Evolutionary conservation across 768 basidiomycete genomes (phyloP), one percentile per base, ranked within the genome.

Genomic region (Boletus sp.): DNA sequence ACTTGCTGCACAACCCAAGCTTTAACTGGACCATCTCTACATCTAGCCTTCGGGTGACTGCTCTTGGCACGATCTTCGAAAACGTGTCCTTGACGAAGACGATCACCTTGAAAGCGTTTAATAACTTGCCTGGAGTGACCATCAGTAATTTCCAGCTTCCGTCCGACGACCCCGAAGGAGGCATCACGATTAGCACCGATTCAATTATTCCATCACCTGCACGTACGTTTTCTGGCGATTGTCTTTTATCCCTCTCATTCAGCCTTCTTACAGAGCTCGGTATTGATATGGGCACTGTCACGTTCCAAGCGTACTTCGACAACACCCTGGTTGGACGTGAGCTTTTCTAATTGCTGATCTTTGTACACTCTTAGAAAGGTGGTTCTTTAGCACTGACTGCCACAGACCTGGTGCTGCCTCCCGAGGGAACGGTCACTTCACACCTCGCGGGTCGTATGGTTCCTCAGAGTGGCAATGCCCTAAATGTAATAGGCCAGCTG

Each of bases 1-100:
- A 79, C 68, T 66, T 89, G 59, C 73, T 89, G 39, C 88, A 89
- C 62, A 83, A 81, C 49, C 77, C 78, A 18, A 77, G 74, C 55
- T 90, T 90, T 61, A 77, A 79, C 5, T 90, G 88, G 88, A 85
- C 81, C 2, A 84, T 90, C 47, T 85, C 85, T 6, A 87, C 88
- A 0, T 58, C 77, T n/a, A 80, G 75, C 41, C 80, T 90, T 47
- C 81, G 84, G 32, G 69, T 90, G 15, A 80, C 76, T 3, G 87
- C 89, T 5, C 78, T 90, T 2, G 85, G 84, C 15, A 87, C 85
- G 11, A 80, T 84, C 59, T 90, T 90, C 60, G 84, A 88, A 57
- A 79, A 80, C 55, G 80, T 90, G 30, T 73, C 77, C 0, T 76
- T 90, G 36, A 79, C 75, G 47, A 90, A 90, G 71, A 74, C 77